Evolutionary conservation across 208 protist genomes (phyloP).

Genomic region (Leishmania guyanensis): DNA sequence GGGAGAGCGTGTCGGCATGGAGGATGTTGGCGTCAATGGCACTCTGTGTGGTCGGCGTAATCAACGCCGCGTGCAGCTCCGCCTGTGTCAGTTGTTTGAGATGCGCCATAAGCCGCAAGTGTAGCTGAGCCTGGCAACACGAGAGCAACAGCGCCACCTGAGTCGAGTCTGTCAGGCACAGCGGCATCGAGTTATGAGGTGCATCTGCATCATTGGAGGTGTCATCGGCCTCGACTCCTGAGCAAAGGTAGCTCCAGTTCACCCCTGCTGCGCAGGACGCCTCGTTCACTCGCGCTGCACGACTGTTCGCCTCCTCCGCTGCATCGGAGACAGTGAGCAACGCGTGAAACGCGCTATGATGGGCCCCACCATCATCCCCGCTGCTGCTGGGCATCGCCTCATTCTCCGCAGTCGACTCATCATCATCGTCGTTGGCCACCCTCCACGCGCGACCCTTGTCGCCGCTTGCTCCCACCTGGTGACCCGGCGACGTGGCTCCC

Average conservation of each 20-base stretch:
- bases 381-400: background rate
- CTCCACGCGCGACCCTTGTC: background rate
- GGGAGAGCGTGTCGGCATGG: constrained; percentile 22
- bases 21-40: constrained; percentile 24
- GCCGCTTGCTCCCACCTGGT: background rate
- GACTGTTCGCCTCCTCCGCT: background rate
- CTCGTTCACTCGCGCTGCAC: background rate
- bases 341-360: constrained; percentile 28
- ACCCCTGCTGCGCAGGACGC: background rate
- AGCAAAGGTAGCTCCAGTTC: background rate
- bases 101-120: constrained; percentile 30
- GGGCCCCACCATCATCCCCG: background rate
- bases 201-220: background rate
- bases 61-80: constrained; percentile 18
- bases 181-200: background rate
- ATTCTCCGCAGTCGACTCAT: background rate
- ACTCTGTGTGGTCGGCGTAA: constrained; percentile 34
- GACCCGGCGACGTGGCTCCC: background rate
- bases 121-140: constrained; percentile 38
- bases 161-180: constrained; percentile 11
- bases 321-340: constrained; percentile 15
- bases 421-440: constrained; percentile 1
- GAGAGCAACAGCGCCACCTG: constrained; percentile 33
- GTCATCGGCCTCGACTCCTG: background rate
- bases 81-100: constrained; percentile 15